Evolutionary conservation across 1,284 basidiomycete species (phyloP).

Genomic region (Hortiboletus rubellus): DNA sequence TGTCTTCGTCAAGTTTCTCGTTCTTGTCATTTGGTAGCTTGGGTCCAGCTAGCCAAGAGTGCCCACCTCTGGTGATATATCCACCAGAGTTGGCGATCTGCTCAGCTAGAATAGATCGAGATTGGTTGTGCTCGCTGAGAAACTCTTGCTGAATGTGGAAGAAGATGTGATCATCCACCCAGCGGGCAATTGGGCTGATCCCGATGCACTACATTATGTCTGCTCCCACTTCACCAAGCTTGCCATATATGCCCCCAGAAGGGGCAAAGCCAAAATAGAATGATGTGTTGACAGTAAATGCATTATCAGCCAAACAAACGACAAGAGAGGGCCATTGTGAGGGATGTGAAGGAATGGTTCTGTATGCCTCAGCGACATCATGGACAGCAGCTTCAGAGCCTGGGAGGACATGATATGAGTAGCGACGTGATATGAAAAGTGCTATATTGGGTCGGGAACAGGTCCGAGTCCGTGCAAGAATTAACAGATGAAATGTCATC

Average conservation of each 20-base stretch:
- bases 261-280: not conserved
- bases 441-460: not conserved
- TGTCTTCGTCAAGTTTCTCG: not conserved
- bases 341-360: conserved; percentile 35
- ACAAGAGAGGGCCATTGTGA: conserved; percentile 39
- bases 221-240: fast-evolving
- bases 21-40: not conserved
- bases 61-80: fast-evolving
- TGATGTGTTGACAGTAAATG: not conserved
- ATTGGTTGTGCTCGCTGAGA: fast-evolving
- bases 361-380: conserved; percentile 32
- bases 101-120: fast-evolving
- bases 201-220: not conserved
- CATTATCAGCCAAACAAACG: conserved; percentile 11
- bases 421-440: conserved; percentile 23
- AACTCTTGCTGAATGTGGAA: not conserved
- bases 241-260: not conserved
- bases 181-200: not conserved
- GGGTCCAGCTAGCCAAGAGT: not conserved
- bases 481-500: conserved; percentile 36
- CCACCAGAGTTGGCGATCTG: fast-evolving
- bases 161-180: conserved; percentile 8
- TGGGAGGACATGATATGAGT: conserved; percentile 33
- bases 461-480: conserved; percentile 30
- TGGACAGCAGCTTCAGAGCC: conserved; percentile 24